These are phyloP conservation scores for Arabis alpina DNA, from an alignment of 345 rosid genomes.

Conservation along the genomic window DNA sequence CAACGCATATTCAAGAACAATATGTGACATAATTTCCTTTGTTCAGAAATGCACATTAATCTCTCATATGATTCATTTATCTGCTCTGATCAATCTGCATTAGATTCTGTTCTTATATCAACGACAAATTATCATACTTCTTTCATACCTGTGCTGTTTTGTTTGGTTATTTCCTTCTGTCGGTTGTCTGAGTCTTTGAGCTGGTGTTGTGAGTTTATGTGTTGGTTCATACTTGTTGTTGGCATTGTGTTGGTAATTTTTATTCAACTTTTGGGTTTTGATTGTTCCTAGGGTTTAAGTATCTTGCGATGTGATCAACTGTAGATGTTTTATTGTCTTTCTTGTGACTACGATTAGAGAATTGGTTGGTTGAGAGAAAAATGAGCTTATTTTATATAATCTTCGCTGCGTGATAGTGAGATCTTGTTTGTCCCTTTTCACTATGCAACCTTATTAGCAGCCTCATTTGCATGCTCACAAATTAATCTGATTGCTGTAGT, in stretches of 20 bases:
- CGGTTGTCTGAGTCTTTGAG: conserved; percentile 5
- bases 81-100: not conserved
- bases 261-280: not conserved
- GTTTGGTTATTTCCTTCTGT: not conserved
- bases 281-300: not conserved
- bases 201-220: too few relatives aligned
- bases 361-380: not conserved
- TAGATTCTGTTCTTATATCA: not conserved
- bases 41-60: too few relatives aligned
- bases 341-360: not conserved
- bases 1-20: conserved; percentile 33
- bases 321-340: not conserved
- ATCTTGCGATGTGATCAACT: not conserved
- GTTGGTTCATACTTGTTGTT: not conserved
- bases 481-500: conserved; percentile 3
- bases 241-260: not conserved
- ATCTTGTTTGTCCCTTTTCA: too few relatives aligned
- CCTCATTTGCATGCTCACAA: too few relatives aligned
- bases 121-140: too few relatives aligned
- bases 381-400: not conserved
- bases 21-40: too few relatives aligned
- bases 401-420: too few relatives aligned
- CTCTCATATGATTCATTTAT: not conserved
- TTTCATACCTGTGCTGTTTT: not conserved
- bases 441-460: too few relatives aligned